Percentiles rank a stretch among this genome's conserved stretches.
phyloP scores from a whole-genome alignment of 495 filamentous ascomycete genomes.

The Penicillium bialowiezense region DNA sequence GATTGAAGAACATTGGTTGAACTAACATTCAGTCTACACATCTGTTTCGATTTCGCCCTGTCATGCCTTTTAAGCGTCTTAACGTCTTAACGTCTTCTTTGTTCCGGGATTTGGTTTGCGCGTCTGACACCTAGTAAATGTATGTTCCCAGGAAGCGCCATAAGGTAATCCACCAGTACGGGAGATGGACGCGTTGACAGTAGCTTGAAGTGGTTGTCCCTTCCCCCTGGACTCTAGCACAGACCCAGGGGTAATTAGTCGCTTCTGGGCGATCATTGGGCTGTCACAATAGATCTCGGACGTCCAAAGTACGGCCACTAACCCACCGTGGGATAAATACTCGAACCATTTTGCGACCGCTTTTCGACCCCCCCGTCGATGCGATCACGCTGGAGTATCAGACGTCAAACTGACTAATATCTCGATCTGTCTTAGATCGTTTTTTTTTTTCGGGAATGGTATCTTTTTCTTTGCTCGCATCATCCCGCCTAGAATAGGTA shows the following conservation, averaged over 20 bases:
- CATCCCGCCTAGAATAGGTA: neutral
- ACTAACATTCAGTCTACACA: neutral
- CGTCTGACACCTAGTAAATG: neutral
- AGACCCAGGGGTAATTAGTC: conserved; percentile 1
- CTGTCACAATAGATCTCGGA: conserved; percentile 7
- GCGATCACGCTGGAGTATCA: conserved; percentile 3
- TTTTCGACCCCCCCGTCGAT: neutral
- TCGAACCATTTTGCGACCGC: conserved; percentile 15
- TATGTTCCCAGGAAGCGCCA: conserved; percentile 1
- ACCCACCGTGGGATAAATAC: conserved; percentile 8
- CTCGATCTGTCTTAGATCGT: conserved; percentile 22
- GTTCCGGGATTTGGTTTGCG: neutral
- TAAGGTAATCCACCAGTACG: conserved; percentile 13
- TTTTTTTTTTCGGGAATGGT: too few relatives aligned
- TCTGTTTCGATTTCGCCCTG: too few relatives aligned
- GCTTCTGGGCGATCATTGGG: conserved; percentile 2
- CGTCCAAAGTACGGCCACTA: conserved; percentile 23
- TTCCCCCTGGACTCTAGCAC: conserved; percentile 19
- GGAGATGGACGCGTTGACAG: conserved; percentile 27
- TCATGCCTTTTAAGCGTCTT: too few relatives aligned
- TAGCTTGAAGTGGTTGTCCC: conserved; percentile 20
- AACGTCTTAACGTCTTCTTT: neutral
- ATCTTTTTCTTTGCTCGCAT: neutral
- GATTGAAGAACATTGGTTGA: neutral
- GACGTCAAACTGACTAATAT: conserved; percentile 1